Evolutionary conservation across 2,329 filamentous ascomycete species (phyloP).

Genomic region (Davidsoniella virescens): DNA sequence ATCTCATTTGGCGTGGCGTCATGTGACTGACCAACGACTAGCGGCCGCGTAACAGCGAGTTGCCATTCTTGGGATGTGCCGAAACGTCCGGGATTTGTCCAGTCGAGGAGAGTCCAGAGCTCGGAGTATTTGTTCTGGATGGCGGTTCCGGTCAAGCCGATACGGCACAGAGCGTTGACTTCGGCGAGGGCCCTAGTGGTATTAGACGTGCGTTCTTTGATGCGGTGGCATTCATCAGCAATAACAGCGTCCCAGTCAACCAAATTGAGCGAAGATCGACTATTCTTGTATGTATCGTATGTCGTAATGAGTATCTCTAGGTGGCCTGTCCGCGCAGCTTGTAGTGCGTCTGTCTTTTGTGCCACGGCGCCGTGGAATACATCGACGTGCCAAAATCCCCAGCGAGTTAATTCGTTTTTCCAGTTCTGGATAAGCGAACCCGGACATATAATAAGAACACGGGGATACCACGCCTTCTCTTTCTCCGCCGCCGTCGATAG

Average conservation of each 20-base stretch:
- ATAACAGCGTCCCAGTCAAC: slow-evolving; percentile 88
- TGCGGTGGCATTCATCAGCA: slow-evolving; percentile 80
- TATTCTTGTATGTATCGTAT: slow-evolving; percentile 76
- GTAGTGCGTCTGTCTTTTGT: slow-evolving; percentile 50
- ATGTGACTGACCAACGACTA: slow-evolving; percentile 81
- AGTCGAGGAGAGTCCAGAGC: slow-evolving; percentile 88
- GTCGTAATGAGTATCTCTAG: slow-evolving; percentile 90
- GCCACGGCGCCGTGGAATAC: slow-evolving; percentile 52
- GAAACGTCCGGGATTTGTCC: slow-evolving; percentile 73
- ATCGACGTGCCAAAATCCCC: slow-evolving; percentile 93
- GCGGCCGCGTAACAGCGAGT: slow-evolving; percentile 56
- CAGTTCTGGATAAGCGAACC: slow-evolving; percentile 82
- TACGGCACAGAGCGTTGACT: slow-evolving; percentile 78
- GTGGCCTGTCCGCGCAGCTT: slow-evolving; percentile 57
- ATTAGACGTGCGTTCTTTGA: slow-evolving; percentile 66
- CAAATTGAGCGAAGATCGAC: slow-evolving; percentile 57
- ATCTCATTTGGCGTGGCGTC: slow-evolving; percentile 75
- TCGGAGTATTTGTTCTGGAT: slow-evolving; percentile 98
- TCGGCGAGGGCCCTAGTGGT: slow-evolving; percentile 78
- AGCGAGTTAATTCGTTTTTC: slow-evolving; percentile 68
- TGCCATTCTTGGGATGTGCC: slow-evolving; percentile 58
- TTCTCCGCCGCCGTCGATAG: background rate
- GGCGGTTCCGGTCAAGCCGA: slow-evolving; percentile 85
- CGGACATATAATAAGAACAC: slow-evolving; percentile 72
- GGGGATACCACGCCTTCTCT: slow-evolving; percentile 27